Conservation (phyloP, 2,329 filamentous ascomycete genomes). For the Penicillium sp. region DNA sequence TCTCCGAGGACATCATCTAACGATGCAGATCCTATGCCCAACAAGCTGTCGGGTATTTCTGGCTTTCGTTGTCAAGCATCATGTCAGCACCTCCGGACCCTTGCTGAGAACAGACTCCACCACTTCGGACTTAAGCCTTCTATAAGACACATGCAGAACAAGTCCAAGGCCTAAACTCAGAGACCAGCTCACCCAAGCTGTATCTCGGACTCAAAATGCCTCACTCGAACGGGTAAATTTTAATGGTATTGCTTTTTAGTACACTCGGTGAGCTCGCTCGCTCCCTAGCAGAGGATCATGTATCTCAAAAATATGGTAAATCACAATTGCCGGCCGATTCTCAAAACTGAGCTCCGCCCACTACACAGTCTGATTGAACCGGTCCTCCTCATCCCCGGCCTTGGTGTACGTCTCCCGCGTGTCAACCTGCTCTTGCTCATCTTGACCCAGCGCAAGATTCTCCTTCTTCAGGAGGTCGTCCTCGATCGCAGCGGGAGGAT, state of each 20-base stretch:
- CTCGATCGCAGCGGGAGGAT: constrained; percentile 35
- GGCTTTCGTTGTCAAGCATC: not conserved
- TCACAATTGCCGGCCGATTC: not conserved
- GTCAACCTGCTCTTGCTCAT: constrained; percentile 48
- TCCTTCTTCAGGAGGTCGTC: constrained; percentile 44
- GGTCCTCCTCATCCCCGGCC: constrained; percentile 51
- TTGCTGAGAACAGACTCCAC: not conserved
- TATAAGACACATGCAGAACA: not conserved
- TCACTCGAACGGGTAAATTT: constrained; percentile 10
- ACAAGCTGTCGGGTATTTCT: constrained; percentile 7
- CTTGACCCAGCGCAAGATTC: constrained; percentile 44
- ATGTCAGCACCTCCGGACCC: not conserved
- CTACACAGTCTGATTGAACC: constrained; percentile 53
- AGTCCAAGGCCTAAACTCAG: not conserved
- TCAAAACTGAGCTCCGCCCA: not conserved
- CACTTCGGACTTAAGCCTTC: not conserved
- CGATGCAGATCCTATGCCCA: constrained; percentile 16
- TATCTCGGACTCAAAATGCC: constrained; percentile 5
- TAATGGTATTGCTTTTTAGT: constrained; percentile 27
- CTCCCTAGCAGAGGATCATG: constrained; percentile 11
- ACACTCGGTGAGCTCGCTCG: constrained; percentile 17
- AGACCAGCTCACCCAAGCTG: not conserved
- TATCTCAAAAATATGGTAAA: constrained; percentile 2
- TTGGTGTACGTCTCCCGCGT: constrained; percentile 49
- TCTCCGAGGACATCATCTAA: constrained; percentile 19